Base-by-base conservation (phyloP, 805 yeast species). In the Blastobotrys robertii region DNA sequence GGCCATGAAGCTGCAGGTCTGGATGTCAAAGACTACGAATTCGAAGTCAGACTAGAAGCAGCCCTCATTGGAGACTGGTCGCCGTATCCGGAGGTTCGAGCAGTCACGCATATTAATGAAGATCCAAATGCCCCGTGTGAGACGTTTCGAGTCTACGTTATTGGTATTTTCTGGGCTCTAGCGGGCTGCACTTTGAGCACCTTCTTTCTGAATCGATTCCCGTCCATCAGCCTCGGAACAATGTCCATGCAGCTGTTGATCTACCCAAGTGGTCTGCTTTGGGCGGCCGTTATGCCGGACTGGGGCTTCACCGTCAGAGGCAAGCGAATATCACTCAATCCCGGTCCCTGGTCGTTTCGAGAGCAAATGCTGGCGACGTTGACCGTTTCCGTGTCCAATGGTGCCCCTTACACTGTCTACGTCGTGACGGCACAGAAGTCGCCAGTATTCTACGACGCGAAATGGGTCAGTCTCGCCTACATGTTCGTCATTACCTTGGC, bases 311-410 rank as follows among this genome's bases (percentile, higher is more conserved):
- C 54, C 11, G 34, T 64, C 35, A 30, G 32, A 16, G 69, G 75
- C 38, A 58, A 50, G 12, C 59, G 65, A 53, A 53, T 56, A 41
- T 64, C 66, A 7, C 60, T 76, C 47, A 76, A 75, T 52, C 79
- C 79, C 3, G 78, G 80, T 13, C 79, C 78, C 10, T 77, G 78
- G 76, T 62, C 66, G 29, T 62, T 57, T 42, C 76, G 77, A 53
- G 82, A 77, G 52, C 3, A 75, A 30, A 30, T 30, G 33, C 13
- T 11, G 33, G 33, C 33, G 4, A 30, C 33, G 3, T 5, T 34
- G 36, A 14, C 25, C 6, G 15, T 34, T 13, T 10, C 11, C 5
- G 36, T 14, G 13, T 11, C 33, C 5, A 30, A n/a, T n/a, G 13
- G 13, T 30, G 3, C 51, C 70, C 11, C 64, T 74, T 2, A 70